A percentile compares a stretch with the other conserved stretches of the same genome.
Evolutionary conservation across 2,329 filamentous ascomycete species (phyloP).

Genomic region (Hirsutella rhossiliensis): DNA sequence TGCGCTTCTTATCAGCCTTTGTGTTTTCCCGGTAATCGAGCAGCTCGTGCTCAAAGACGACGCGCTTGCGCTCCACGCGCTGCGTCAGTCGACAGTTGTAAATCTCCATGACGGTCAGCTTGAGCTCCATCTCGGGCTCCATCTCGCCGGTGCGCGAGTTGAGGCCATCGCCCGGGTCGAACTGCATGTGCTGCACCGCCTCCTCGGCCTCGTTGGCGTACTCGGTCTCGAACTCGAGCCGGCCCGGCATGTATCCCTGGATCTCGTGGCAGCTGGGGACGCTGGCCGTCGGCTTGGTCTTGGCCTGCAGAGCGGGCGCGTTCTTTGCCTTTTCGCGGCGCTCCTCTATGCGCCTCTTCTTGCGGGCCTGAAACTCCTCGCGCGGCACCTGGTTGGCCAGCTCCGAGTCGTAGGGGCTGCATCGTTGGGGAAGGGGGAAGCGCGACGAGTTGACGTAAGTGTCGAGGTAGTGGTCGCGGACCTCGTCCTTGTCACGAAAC

Average conservation of each 20-base stretch:
- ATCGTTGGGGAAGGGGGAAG: slow-evolving; percentile 80
- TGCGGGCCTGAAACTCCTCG: slow-evolving; percentile 84
- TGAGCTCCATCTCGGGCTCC: slow-evolving; percentile 93
- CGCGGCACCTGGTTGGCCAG: slow-evolving; percentile 72
- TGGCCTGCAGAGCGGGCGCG: slow-evolving; percentile 70
- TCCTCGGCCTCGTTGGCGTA: slow-evolving; percentile 97
- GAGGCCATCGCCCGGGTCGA: slow-evolving; percentile 88
- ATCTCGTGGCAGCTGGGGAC: slow-evolving; percentile 96
- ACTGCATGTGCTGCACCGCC: slow-evolving; percentile 95
- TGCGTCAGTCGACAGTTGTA: slow-evolving; percentile 89
- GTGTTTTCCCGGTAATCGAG: slow-evolving; percentile 90
- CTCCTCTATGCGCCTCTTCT: slow-evolving; percentile 88
- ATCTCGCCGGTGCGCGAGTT: slow-evolving; percentile 74
- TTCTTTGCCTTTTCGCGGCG: slow-evolving; percentile 79
- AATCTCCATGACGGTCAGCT: slow-evolving; percentile 96
- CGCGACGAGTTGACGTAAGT: slow-evolving; percentile 73
- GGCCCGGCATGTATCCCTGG: slow-evolving; percentile 96
- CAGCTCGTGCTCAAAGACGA: slow-evolving; percentile 90
- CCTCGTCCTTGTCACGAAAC: slow-evolving; percentile 88
- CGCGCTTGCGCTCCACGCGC: slow-evolving; percentile 86
- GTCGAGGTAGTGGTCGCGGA: slow-evolving; percentile 83
- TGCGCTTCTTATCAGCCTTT: slow-evolving; percentile 83
- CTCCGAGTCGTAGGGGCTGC: slow-evolving; percentile 68
- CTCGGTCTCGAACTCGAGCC: slow-evolving; percentile 93
- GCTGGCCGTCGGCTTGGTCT: slow-evolving; percentile 91